Percentiles rank a stretch among this genome's conserved stretches.
Evolutionary conservation across 306 rosid genomes (phyloP).

Genomic region (Cucumis melo): DNA sequence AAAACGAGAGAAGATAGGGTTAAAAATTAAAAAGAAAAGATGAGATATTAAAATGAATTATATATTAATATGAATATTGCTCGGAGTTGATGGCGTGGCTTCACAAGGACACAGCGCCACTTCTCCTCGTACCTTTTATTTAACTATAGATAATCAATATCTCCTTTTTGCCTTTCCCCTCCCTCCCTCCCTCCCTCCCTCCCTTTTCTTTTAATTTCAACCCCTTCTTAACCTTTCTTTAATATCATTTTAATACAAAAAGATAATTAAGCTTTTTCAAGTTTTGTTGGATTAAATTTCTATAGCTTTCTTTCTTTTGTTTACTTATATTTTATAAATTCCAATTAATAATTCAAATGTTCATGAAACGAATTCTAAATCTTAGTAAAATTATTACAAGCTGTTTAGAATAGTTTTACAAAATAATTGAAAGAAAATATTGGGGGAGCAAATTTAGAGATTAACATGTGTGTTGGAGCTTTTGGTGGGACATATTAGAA

Average conservation of each 20-base stretch:
- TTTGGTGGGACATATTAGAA: neutral
- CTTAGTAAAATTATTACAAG: too few species aligned
- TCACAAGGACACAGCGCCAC: conserved; percentile 58
- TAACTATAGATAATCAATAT: neutral
- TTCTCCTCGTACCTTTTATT: conserved; percentile 29
- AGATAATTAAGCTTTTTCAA: too few species aligned
- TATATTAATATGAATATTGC: neutral
- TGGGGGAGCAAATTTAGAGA: neutral
- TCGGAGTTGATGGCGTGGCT: conserved; percentile 6
- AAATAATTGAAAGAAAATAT: neutral
- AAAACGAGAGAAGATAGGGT: conserved; percentile 27
- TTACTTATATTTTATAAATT: too few species aligned
- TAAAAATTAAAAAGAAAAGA: neutral
- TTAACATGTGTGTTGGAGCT: neutral
- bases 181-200: neutral
- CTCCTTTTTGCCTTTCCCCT: neutral
- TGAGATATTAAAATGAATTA: neutral
- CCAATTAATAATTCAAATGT: too few species aligned
- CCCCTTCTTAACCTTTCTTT: too few species aligned
- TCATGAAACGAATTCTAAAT: too few species aligned
- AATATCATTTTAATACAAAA: too few species aligned
- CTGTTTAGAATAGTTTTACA: neutral
- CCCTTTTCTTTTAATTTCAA: neutral
- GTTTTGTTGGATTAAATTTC: too few species aligned
- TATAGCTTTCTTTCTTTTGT: too few species aligned